Base-by-base conservation (phyloP, 805 yeast species). In the Yamadazyma insecticola region DNA sequence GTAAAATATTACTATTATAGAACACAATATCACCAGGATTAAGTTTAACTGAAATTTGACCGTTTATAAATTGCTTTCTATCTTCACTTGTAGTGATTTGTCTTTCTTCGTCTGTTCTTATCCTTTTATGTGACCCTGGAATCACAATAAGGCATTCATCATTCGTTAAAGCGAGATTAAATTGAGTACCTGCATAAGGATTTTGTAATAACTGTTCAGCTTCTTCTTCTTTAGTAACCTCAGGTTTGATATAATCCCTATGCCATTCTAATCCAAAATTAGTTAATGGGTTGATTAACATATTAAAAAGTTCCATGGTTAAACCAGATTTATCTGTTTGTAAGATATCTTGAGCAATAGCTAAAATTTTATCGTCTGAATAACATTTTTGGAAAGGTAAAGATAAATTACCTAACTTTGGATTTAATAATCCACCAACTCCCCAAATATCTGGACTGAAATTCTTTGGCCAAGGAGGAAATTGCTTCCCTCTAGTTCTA, bases 221-320 rank as follows among this genome's bases (percentile, higher is more conserved):
- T 44, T 71, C 77, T 43, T 70, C 68, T 32, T 64, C 70, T 5
- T 55, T 58, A 4, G 65, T 49, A 13, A 53, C 73, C 17, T 67
- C 72, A 9, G 74, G 73, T 34, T 59, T 59, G 32, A 72, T 67
- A 39, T 63, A 62, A 46, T 72, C 76, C 23, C 76, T 53, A 45
- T 72, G 76, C 77, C 76, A 71, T 37, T 64, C 70, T 40, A 71
- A 55, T n/a, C 61, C 75, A 47, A 71, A 71, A 46, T 70, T 73
- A 8, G 72, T 65, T 33, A 66, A 53, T 3, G 77, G 77, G 39
- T 70, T 70, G 40, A 71, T 68, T 36, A 71, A 59, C 76, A 71
- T 68, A 45, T 71, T 70, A 47, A 71, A 57, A 29, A 71, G 55
- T 40, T 70, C 76, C 74, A 71, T 69, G 6, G 60, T 55, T 19